Evolutionary conservation across 805 yeast species (phyloP).

Genomic region (Candida alai): DNA sequence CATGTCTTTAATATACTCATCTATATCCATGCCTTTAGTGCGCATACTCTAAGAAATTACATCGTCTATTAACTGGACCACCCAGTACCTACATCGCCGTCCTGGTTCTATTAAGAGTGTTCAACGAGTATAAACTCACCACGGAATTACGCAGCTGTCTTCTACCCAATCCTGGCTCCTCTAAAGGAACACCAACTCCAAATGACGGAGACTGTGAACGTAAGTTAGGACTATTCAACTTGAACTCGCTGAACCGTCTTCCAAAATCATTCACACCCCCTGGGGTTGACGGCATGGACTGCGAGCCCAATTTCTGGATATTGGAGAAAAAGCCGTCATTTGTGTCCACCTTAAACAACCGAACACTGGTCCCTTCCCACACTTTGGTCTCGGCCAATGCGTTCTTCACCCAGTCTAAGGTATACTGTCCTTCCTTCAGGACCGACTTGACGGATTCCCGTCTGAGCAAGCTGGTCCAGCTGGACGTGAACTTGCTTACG

Average conservation of each 20-base stretch:
- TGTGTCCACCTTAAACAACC: conserved; percentile 43
- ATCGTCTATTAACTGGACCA: no score
- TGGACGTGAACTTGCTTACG: conserved; percentile 35
- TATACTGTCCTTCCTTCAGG: conserved; percentile 9
- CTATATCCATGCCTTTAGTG: no score
- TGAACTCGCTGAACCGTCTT: conserved; percentile 44
- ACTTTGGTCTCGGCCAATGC: conserved; percentile 39
- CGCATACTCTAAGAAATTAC: no score
- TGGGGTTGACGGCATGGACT: conserved; percentile 26
- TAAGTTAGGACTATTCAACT: no score
- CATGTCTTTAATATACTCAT: not conserved
- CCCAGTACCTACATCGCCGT: conserved; percentile 5
- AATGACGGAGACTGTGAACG: no score
- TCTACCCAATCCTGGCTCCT: conserved; percentile 2
- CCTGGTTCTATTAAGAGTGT: conserved; percentile 35
- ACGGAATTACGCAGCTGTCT: conserved; percentile 25
- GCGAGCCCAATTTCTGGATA: conserved; percentile 8
- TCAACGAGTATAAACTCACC: conserved; percentile 36
- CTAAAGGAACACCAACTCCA: no score
- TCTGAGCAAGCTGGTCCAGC: conserved; percentile 34
- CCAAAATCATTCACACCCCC: conserved; percentile 46
- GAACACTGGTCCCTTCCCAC: conserved; percentile 51
- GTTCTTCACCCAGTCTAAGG: conserved; percentile 21
- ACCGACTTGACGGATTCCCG: conserved; percentile 8
- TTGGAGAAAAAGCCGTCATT: conserved; percentile 21